Evolutionary conservation across 1,139 yeast genomes (phyloP).

Genomic region (Hansenula sp.): DNA sequence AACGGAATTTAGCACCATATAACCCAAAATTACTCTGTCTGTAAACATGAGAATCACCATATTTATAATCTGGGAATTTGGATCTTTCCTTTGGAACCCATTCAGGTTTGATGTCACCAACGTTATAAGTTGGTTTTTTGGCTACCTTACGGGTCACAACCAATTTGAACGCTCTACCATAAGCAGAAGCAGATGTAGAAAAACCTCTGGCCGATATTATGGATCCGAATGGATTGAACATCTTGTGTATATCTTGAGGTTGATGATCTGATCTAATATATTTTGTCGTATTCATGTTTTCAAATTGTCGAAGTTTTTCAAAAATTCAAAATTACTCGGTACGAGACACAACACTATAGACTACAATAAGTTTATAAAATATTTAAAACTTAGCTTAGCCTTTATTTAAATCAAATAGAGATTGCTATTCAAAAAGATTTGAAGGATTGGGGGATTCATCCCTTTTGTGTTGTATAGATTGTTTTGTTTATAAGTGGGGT

Average conservation of each 20-base stretch:
- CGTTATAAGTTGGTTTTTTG: slow-evolving; percentile 31
- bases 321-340: background rate
- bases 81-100: slow-evolving; percentile 46
- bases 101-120: slow-evolving; percentile 43
- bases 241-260: slow-evolving; percentile 1
- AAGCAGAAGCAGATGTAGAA: slow-evolving; percentile 9
- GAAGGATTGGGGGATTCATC: background rate
- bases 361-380: background rate
- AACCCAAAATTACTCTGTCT: slow-evolving; percentile 86
- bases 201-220: slow-evolving; percentile 13
- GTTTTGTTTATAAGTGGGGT: no score
- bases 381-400: no score
- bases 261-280: no score
- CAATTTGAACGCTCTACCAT: slow-evolving; percentile 14
- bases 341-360: slow-evolving; percentile 8
- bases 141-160: slow-evolving; percentile 31
- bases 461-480: background rate
- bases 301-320: slow-evolving; percentile 2
- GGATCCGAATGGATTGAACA: slow-evolving; percentile 13
- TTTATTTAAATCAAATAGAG: no score
- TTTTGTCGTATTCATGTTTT: no score
- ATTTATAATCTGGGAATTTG: slow-evolving; percentile 74
- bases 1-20: slow-evolving; percentile 83
- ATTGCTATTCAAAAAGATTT: background rate
- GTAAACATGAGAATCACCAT: slow-evolving; percentile 71